phyloP scores from a whole-genome alignment of 2,329 filamentous ascomycete species.

The Botrytis medusae region DNA sequence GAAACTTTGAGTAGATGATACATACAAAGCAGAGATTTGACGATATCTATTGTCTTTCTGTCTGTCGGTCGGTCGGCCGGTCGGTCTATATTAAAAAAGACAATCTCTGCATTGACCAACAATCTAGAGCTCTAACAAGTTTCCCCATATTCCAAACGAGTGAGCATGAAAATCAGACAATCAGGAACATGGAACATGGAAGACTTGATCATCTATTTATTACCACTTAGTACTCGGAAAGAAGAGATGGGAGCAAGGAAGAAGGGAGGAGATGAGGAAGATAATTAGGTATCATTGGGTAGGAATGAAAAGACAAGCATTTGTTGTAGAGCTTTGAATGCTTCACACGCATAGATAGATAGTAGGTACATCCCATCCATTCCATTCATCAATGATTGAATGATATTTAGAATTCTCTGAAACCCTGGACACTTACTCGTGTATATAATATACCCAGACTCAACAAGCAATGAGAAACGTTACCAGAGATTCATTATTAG shows the following conservation, averaged over 20 bases:
- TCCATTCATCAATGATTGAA: neutral
- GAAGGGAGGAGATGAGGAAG: neutral
- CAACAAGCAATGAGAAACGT: neutral
- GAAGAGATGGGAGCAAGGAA: neutral
- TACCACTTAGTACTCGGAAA: neutral
- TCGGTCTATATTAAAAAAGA: neutral
- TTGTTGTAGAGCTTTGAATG: neutral
- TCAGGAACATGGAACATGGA: neutral
- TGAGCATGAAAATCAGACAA: neutral
- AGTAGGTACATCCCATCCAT: neutral
- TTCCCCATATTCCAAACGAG: neutral
- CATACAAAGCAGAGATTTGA: neutral
- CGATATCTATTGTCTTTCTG: neutral
- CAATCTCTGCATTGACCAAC: conserved; percentile 6
- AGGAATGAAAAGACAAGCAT: neutral
- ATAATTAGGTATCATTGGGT: neutral
- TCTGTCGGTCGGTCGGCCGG: too few relatives aligned
- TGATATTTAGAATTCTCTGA: neutral
- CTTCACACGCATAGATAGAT: too few relatives aligned
- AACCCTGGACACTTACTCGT: neutral
- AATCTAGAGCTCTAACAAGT: neutral
- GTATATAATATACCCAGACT: neutral
- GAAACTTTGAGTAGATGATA: neutral
- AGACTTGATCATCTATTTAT: neutral
- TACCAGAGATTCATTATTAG: neutral